These are phyloP conservation scores for Podospora didyma DNA, from an alignment of 495 filamentous ascomycete species.

Conservation along the genomic window DNA sequence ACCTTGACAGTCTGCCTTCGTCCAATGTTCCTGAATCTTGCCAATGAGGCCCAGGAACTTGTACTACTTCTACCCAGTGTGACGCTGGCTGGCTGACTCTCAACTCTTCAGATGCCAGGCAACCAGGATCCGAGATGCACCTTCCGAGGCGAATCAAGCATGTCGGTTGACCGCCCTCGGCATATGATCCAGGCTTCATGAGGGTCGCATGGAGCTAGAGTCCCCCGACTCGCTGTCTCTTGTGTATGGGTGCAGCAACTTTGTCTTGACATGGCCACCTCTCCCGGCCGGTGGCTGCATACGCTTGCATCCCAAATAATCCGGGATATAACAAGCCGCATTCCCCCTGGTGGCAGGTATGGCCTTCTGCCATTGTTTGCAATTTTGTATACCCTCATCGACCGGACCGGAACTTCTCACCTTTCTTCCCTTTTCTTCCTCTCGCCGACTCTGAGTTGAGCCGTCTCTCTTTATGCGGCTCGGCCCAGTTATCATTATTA, in stretches of 20 bases:
- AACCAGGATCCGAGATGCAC: neutral
- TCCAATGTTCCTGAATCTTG: neutral
- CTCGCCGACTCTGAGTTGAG: neutral
- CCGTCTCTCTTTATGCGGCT: constrained; percentile 27
- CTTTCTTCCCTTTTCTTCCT: neutral
- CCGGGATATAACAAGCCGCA: neutral
- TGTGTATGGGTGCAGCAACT: too few species aligned
- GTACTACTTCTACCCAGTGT: neutral
- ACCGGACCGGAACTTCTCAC: neutral
- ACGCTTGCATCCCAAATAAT: neutral
- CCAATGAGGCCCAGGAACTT: neutral
- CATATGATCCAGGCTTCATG: too few species aligned
- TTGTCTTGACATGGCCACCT: neutral
- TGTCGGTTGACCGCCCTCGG: neutral
- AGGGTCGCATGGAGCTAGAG: too few species aligned
- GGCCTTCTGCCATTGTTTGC: too few species aligned
- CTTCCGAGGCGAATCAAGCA: neutral
- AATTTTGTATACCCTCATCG: neutral
- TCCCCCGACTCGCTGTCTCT: too few species aligned
- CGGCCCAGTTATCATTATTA: neutral
- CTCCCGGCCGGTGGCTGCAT: neutral
- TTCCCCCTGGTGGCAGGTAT: neutral
- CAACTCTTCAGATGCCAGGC: neutral
- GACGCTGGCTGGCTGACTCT: too few species aligned
- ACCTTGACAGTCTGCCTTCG: neutral